These are phyloP conservation scores for Fusarium sp. DNA, from an alignment of 2,329 filamentous ascomycete genomes.

Conservation along the genomic window DNA sequence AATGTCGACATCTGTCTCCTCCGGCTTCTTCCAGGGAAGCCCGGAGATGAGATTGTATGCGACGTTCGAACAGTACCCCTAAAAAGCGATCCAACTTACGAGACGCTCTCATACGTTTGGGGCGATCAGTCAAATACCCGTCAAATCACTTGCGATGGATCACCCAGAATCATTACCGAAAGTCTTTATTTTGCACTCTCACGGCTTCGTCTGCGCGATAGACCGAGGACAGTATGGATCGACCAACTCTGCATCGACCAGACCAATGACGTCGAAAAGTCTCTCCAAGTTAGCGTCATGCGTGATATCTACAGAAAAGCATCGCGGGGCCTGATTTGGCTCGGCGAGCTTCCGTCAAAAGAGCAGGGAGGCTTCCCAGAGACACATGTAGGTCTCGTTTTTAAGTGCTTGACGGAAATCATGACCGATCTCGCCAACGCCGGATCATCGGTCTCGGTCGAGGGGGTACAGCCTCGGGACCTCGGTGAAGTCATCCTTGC, in stretches of 20 bases:
- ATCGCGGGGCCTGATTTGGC: constrained; percentile 9
- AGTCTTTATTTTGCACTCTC: constrained; percentile 4
- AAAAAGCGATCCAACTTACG: neutral
- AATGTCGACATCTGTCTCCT: neutral
- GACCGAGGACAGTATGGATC: constrained; percentile 3
- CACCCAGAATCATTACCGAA: neutral
- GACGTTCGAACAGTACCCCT: neutral
- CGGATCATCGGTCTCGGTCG: neutral
- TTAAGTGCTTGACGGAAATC: neutral
- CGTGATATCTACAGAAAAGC: constrained; percentile 10
- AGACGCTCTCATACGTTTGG: constrained; percentile 19
- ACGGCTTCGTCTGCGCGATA: neutral
- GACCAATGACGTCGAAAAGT: constrained; percentile 3
- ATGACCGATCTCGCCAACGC: neutral
- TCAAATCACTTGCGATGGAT: neutral
- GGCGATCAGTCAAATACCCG: neutral
- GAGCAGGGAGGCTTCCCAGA: neutral
- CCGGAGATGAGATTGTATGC: neutral
- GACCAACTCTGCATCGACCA: constrained; percentile 22
- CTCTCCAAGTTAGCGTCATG: constrained; percentile 12
- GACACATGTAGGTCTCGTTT: neutral
- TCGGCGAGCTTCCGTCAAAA: neutral
- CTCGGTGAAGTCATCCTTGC: neutral
- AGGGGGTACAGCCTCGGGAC: neutral
- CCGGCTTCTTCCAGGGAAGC: neutral